Conservation (phyloP, 305 asterid genomes). For the Fraxinus platypoda region DNA sequence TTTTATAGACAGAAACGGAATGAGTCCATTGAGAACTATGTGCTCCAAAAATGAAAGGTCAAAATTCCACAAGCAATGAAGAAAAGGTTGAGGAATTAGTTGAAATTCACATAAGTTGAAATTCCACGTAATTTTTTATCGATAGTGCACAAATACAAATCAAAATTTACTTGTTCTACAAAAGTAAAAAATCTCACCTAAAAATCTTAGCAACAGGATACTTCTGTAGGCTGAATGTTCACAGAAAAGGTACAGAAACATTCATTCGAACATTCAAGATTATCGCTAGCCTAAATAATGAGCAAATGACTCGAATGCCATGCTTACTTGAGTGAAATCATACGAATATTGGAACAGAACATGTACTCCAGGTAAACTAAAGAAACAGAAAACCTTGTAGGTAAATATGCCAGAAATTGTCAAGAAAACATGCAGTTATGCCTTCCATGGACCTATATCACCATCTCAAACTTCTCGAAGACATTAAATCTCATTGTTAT, state of each 20-base stretch:
- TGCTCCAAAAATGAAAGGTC: background rate
- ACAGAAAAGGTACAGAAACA: background rate
- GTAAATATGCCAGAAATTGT: conserved; percentile 16
- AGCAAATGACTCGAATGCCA: background rate
- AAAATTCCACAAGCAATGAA: background rate
- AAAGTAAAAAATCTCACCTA: background rate
- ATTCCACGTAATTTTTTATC: background rate
- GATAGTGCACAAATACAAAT: background rate
- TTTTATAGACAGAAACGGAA: background rate
- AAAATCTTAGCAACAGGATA: background rate
- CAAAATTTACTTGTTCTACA: background rate
- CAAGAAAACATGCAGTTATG: conserved; percentile 11
- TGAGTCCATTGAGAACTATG: background rate
- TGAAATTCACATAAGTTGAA: background rate
- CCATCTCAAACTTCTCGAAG: background rate
- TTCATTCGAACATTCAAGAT: background rate
- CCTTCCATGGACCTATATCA: conserved; percentile 1
- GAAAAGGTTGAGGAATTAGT: background rate
- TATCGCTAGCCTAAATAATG: background rate
- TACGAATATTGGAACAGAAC: background rate
- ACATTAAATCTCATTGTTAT: background rate
- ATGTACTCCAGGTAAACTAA: conserved; percentile 1
- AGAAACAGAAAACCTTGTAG: conserved; percentile 10
- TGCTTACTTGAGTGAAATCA: background rate
- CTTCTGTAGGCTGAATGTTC: background rate